Conservation (phyloP, 2,329 filamentous ascomycete genomes). For the Alternaria arbusti region DNA sequence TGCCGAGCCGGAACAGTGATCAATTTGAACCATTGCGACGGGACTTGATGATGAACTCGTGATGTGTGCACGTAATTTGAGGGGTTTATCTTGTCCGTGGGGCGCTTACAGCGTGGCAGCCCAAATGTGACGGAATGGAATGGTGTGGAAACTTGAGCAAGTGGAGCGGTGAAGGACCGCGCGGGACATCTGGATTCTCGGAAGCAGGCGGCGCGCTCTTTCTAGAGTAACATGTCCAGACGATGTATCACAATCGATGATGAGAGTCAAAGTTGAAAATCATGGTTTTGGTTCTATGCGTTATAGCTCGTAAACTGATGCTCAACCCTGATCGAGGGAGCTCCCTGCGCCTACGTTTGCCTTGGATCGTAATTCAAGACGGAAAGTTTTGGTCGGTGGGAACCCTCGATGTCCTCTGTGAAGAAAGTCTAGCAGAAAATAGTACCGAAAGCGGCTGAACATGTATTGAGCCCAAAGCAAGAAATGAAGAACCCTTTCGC, state of each 20-base stretch:
- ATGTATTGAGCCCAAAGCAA: not conserved
- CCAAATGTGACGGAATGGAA: not conserved
- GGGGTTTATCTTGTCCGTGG: not conserved
- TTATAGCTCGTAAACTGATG: slow-evolving; percentile 34
- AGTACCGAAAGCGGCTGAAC: not conserved
- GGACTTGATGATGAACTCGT: not conserved
- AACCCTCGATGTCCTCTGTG: not conserved
- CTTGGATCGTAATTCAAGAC: slow-evolving; percentile 13
- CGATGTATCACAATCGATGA: not conserved
- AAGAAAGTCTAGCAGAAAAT: not conserved
- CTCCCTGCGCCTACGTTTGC: slow-evolving; percentile 37
- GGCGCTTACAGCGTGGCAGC: not conserved
- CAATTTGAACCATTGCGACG: not conserved
- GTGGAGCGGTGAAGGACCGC: not conserved
- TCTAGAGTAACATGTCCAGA: not conserved
- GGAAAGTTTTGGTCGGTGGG: slow-evolving; percentile 5
- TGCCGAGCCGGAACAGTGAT: not conserved
- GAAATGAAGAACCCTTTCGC: not conserved
- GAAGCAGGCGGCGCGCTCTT: not conserved
- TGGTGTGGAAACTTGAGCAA: not conserved
- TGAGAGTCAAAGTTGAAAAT: not conserved
- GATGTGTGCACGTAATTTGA: not conserved
- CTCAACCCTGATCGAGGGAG: slow-evolving; percentile 38
- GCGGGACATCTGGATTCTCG: not conserved
- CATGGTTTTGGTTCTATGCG: not conserved